These are phyloP conservation scores for Myriosclerotinia duriaeana DNA, from an alignment of 2,329 filamentous ascomycete species.

Conservation along the genomic window DNA sequence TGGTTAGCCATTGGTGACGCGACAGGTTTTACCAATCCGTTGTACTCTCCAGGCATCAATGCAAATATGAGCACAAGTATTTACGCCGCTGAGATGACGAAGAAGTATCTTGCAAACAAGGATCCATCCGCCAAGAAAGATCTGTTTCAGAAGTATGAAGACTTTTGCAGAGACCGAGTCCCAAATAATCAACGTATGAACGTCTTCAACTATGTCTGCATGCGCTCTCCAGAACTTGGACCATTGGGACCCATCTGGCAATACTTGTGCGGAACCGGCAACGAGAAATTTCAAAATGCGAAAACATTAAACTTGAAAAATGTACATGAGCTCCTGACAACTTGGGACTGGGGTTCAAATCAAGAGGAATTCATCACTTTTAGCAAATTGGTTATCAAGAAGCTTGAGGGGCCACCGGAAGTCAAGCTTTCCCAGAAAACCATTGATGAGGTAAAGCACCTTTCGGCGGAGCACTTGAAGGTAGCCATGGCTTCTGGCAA, in stretches of 20 bases:
- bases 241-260: constrained; percentile 34
- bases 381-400: constrained; percentile 22
- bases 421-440: neutral
- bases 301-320: constrained; percentile 19
- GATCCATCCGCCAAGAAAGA: neutral
- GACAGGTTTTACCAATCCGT: constrained; percentile 38
- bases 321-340: constrained; percentile 28
- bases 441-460: constrained; percentile 5
- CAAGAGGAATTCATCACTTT: constrained; percentile 28
- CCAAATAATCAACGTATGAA: constrained; percentile 34
- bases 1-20: constrained; percentile 40
- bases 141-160: constrained; percentile 27
- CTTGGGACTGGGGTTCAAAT: constrained; percentile 32
- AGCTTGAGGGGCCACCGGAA: constrained; percentile 24
- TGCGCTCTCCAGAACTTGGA: constrained; percentile 31
- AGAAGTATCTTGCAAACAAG: constrained; percentile 15
- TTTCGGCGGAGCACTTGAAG: constrained; percentile 10
- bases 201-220: constrained; percentile 33
- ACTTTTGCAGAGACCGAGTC: constrained; percentile 28
- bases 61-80: constrained; percentile 31
- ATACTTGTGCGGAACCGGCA: constrained; percentile 31
- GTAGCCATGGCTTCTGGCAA: constrained; percentile 18
- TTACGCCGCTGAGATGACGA: constrained; percentile 27
- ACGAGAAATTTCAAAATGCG: constrained; percentile 24
- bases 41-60: constrained; percentile 39